A percentile compares a stretch with the other conserved stretches of the same genome.
Evolutionary conservation across 2,329 filamentous ascomycete species (phyloP).

Genomic region (Ophiostoma sp.): DNA sequence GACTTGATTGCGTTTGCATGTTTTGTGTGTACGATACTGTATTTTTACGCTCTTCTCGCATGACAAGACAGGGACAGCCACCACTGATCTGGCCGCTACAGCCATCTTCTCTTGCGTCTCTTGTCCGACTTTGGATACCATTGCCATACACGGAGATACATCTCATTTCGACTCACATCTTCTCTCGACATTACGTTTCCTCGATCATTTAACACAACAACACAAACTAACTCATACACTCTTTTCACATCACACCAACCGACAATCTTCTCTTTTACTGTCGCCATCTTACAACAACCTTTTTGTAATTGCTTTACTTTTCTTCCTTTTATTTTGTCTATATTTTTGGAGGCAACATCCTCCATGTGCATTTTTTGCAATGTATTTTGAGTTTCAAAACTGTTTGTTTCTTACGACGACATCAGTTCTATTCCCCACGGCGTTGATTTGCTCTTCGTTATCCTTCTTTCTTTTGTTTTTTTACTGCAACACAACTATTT

Average conservation of each 20-base stretch:
- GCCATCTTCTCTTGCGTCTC: not conserved
- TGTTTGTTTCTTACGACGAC: not conserved
- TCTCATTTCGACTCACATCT: not conserved
- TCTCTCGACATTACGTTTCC: conserved; percentile 7
- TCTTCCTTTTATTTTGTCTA: conserved; percentile 11
- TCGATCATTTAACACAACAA: not conserved
- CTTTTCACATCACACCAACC: not conserved
- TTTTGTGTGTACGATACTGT: conserved; percentile 18
- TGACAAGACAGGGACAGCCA: not conserved
- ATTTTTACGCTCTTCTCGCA: not conserved
- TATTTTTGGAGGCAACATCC: not conserved
- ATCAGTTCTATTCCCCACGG: conserved; percentile 15
- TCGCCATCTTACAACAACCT: not conserved
- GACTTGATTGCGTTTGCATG: not conserved
- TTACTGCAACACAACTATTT: not conserved
- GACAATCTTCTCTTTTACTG: not conserved
- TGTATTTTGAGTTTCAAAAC: not conserved
- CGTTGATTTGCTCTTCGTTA: conserved; percentile 2
- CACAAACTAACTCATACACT: not conserved
- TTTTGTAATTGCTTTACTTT: conserved; percentile 6
- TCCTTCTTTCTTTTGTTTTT: not conserved
- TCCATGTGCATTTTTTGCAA: not conserved
- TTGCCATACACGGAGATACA: not conserved
- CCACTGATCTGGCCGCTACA: not conserved
- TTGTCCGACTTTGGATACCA: not conserved